Conservation (phyloP, 2,329 filamentous ascomycete species). For the Mollisiaceae sp. region DNA sequence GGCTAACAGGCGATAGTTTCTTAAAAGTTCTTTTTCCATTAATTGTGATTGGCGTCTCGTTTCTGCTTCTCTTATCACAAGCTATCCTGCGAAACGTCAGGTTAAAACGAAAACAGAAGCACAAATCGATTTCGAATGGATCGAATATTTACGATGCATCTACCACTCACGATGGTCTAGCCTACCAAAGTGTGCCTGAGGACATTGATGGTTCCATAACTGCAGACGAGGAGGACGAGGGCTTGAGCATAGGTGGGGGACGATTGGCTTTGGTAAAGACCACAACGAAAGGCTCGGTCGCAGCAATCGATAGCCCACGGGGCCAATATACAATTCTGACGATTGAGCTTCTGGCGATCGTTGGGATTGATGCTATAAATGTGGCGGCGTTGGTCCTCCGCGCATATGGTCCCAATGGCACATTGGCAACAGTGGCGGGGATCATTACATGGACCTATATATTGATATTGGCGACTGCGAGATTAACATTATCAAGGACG, state of each 20-base stretch:
- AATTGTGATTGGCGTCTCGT: slow-evolving; percentile 70
- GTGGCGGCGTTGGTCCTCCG: slow-evolving; percentile 65
- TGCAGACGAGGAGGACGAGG: slow-evolving; percentile 57
- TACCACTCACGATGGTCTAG: slow-evolving; percentile 36
- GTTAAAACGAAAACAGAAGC: slow-evolving; percentile 58
- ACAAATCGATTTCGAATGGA: slow-evolving; percentile 58
- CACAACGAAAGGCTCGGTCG: slow-evolving; percentile 64
- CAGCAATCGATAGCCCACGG: slow-evolving; percentile 76
- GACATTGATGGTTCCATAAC: slow-evolving; percentile 42
- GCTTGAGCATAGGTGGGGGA: slow-evolving; percentile 60
- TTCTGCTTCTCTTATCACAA: slow-evolving; percentile 67
- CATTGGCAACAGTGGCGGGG: slow-evolving; percentile 66
- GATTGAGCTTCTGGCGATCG: slow-evolving; percentile 76
- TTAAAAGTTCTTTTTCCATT: slow-evolving; percentile 82
- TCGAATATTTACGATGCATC: slow-evolving; percentile 46
- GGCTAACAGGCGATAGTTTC: slow-evolving; percentile 59
- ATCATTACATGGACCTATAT: slow-evolving; percentile 83
- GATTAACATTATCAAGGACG: slow-evolving; percentile 69
- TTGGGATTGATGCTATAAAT: slow-evolving; percentile 74
- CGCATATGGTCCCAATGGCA: slow-evolving; percentile 62
- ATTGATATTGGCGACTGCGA: slow-evolving; percentile 71
- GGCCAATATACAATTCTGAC: slow-evolving; percentile 73
- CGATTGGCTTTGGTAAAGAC: slow-evolving; percentile 64
- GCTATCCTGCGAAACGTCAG: slow-evolving; percentile 58
- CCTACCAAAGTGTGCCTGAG: slow-evolving; percentile 25